Evolutionary conservation across 1,284 basidiomycete genomes (phyloP), one percentile per base, ranked within the genome.

Genomic region (Papiliotrema terrestris): DNA sequence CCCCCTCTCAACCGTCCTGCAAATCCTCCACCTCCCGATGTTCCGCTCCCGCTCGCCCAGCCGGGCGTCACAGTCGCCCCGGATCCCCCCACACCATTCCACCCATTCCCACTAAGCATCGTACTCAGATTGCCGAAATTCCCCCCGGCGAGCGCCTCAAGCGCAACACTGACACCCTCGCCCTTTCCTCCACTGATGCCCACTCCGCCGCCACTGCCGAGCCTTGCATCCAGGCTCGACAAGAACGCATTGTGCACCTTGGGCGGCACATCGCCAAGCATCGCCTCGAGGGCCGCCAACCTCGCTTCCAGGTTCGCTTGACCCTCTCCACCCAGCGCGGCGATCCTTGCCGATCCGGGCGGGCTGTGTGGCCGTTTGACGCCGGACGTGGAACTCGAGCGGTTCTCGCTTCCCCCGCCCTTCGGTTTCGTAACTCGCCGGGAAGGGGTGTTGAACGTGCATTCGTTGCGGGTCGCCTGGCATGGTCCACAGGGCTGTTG

Each of bases 401-500:
- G 37, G 19, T 23, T 35, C 23, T 41, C 46, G 37, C 49, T 55
- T n/a, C 45, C 43, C 17, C 53, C 56, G 20, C 53, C 39, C 59
- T 72, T 74, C 3, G 73, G 70, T 53, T 77, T 77, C 3, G 66
- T 67, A 15, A 68, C 65, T 14, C 75, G 52, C 25, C 75, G 56
- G 8, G 73, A 73, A 8, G 77, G 77, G 3, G 74, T 77, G 56
- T 78, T 72, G 61, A 78, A 78, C 1, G 77, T 78, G 59, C 77
- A 76, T 32, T 69, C 66, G 54, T 73, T 75, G 59, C 68, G 67
- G 14, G 72, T 71, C 25, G 71, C 71, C 45, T 71, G 71, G 58
- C 77, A 78, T 15, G 77, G 77, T 29, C 70, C 74, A 52, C 77
- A 78, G 0, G 77, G 77, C 49, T 76, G 75, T 55, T 78, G 70